Percentiles rank a stretch among this genome's conserved stretches.
phyloP scores from a whole-genome alignment of 768 basidiomycete species.

The Trametes coccinea region DNA sequence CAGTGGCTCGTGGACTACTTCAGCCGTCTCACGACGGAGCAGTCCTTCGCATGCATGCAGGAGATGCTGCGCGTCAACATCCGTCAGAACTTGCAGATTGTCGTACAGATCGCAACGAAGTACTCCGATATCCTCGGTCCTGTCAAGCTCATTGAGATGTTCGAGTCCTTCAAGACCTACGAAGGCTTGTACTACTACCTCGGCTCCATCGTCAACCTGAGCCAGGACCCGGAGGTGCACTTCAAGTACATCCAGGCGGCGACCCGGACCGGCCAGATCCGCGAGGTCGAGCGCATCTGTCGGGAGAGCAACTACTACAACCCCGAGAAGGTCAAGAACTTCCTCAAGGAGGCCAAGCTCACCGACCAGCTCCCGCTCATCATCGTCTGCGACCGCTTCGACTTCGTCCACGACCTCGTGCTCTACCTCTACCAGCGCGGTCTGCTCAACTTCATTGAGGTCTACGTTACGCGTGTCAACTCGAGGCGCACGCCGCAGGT shows the following conservation, averaged over 20 bases:
- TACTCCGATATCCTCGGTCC: slow-evolving; percentile 98
- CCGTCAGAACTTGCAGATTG: slow-evolving; percentile 94
- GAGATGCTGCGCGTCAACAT: slow-evolving; percentile 98
- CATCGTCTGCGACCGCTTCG: slow-evolving; percentile 99
- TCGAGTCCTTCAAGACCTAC: slow-evolving; percentile 95
- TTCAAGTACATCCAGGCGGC: slow-evolving; percentile 99
- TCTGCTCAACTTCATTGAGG: slow-evolving; percentile 95
- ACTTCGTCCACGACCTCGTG: slow-evolving; percentile 98
- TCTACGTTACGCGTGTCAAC: slow-evolving; percentile 99
- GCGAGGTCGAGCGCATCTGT: slow-evolving; percentile 98
- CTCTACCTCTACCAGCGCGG: slow-evolving; percentile 98
- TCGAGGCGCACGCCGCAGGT: slow-evolving; percentile 97
- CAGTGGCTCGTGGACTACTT: slow-evolving; percentile 98
- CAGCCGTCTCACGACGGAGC: slow-evolving; percentile 94
- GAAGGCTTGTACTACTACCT: slow-evolving; percentile 99
- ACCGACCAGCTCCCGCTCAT: slow-evolving; percentile 96
- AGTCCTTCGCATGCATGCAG: slow-evolving; percentile 93
- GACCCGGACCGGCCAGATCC: slow-evolving; percentile 95
- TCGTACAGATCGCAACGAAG: slow-evolving; percentile 97
- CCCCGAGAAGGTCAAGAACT: slow-evolving; percentile 99
- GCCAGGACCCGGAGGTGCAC: slow-evolving; percentile 94
- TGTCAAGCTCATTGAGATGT: slow-evolving; percentile 97
- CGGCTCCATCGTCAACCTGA: slow-evolving; percentile 95
- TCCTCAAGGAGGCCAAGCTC: slow-evolving; percentile 98
- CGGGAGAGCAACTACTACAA: slow-evolving; percentile 97